Evolutionary conservation across 257 asterid species (phyloP).

Genomic region (Solanum bulbocastanum): DNA sequence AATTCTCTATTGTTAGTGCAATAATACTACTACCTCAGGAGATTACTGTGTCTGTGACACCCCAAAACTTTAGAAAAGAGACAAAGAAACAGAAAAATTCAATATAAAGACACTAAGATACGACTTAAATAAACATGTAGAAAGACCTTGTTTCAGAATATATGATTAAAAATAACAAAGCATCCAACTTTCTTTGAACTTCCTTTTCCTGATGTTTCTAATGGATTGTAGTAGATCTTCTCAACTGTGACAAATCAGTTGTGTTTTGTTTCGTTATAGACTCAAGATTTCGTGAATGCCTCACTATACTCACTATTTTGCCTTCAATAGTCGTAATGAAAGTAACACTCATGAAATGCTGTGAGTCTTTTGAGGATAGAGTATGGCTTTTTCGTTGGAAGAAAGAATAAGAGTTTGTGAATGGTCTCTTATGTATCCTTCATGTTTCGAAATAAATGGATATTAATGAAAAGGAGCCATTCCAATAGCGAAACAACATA

Average conservation of each 20-base stretch:
- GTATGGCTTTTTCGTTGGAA: background rate
- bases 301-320: background rate
- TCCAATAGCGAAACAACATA: background rate
- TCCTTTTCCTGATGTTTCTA: background rate
- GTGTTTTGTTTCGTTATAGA: background rate
- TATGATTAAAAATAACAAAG: background rate
- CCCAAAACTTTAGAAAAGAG: background rate
- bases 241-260: background rate
- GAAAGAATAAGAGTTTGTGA: background rate
- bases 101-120: background rate
- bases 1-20: background rate
- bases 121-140: background rate
- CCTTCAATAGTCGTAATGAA: background rate
- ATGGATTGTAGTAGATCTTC: background rate
- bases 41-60: background rate
- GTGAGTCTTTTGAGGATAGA: background rate
- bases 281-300: background rate
- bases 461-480: background rate
- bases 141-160: background rate
- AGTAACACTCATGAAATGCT: background rate
- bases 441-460: background rate
- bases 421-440: background rate
- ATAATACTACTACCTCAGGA: background rate
- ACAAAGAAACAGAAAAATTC: background rate
- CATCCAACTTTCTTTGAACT: background rate